Percentiles rank a stretch among this genome's conserved stretches.
Evolutionary conservation across 2,329 filamentous ascomycete genomes (phyloP).

Genomic region (Ramularia endophylla): DNA sequence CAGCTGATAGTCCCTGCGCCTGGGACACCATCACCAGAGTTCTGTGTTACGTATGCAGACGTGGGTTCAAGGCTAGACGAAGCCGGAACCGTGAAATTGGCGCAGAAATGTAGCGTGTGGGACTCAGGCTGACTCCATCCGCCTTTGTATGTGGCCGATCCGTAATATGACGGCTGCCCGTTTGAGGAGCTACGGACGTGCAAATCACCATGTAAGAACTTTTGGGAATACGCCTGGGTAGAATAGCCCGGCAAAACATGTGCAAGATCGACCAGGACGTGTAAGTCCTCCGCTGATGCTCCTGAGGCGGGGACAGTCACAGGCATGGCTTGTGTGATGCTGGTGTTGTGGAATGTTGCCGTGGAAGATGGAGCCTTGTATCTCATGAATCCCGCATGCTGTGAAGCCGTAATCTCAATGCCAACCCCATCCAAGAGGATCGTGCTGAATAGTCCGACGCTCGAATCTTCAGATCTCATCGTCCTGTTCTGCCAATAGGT

Average conservation of each 20-base stretch:
- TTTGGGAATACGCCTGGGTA: conserved; percentile 18
- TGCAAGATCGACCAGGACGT: conserved; percentile 44
- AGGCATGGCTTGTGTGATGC: background rate
- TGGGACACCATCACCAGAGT: conserved; percentile 3
- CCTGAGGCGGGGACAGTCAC: background rate
- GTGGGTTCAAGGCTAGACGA: conserved; percentile 5
- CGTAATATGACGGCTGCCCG: conserved; percentile 34
- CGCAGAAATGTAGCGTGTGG: conserved; percentile 42
- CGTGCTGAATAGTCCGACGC: conserved; percentile 34
- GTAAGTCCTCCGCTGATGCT: conserved; percentile 35
- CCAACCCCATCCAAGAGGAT: conserved; percentile 31
- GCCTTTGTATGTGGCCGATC: conserved; percentile 44
- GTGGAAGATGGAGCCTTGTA: conserved; percentile 33
- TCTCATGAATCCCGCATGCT: conserved; percentile 34
- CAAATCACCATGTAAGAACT: conserved; percentile 15
- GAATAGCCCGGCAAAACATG: conserved; percentile 42
- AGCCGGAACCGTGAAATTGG: conserved; percentile 21
- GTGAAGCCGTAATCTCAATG: conserved; percentile 32
- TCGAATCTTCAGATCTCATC: conserved; percentile 28
- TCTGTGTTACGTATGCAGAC: conserved; percentile 11
- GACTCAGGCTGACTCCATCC: conserved; percentile 42
- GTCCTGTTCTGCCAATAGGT: conserved; percentile 36
- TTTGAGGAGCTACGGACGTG: conserved; percentile 26
- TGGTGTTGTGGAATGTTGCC: conserved; percentile 7
- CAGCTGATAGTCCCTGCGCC: conserved; percentile 19